phyloP scores from a whole-genome alignment of 495 filamentous ascomycete genomes.

The Saxophila tyrrhenica region DNA sequence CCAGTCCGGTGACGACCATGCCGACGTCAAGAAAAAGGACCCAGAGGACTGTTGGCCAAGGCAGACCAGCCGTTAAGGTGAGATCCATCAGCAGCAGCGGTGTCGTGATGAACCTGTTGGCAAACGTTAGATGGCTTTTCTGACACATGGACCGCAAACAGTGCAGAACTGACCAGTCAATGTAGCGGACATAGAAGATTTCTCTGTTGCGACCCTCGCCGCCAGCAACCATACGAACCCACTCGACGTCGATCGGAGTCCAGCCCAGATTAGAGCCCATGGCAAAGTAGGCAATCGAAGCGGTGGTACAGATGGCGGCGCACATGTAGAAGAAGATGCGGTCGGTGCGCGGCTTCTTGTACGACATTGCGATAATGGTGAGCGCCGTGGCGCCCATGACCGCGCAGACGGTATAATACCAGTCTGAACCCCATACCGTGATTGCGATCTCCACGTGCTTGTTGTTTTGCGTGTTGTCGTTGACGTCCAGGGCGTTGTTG shows the following conservation, averaged over 20 bases:
- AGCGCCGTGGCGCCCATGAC: constrained; percentile 40
- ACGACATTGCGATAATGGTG: constrained; percentile 32
- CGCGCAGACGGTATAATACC: constrained; percentile 50
- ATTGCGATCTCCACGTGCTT: constrained; percentile 39
- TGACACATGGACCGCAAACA: constrained; percentile 3
- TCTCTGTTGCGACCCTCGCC: constrained; percentile 41
- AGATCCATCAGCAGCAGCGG: constrained; percentile 48
- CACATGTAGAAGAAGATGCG: constrained; percentile 63
- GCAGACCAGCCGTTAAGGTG: constrained; percentile 52
- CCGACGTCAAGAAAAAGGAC: constrained; percentile 48
- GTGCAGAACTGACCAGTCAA: constrained; percentile 52
- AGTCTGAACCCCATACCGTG: constrained; percentile 49
- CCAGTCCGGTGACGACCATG: constrained; percentile 53
- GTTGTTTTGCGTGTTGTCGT: constrained; percentile 9
- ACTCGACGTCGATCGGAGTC: constrained; percentile 48
- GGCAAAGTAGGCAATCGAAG: constrained; percentile 55
- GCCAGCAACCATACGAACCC: constrained; percentile 31
- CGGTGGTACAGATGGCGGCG: constrained; percentile 46
- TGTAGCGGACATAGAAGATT: constrained; percentile 63
- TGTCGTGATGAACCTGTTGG: constrained; percentile 34
- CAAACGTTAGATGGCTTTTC: too few species aligned
- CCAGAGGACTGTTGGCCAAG: constrained; percentile 52
- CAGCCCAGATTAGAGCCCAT: constrained; percentile 60
- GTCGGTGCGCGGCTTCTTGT: constrained; percentile 36
- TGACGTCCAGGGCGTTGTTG: too few species aligned